Evolutionary conservation across 352 stramenopile species (phyloP).

Genomic region (Globisporangium solare): DNA sequence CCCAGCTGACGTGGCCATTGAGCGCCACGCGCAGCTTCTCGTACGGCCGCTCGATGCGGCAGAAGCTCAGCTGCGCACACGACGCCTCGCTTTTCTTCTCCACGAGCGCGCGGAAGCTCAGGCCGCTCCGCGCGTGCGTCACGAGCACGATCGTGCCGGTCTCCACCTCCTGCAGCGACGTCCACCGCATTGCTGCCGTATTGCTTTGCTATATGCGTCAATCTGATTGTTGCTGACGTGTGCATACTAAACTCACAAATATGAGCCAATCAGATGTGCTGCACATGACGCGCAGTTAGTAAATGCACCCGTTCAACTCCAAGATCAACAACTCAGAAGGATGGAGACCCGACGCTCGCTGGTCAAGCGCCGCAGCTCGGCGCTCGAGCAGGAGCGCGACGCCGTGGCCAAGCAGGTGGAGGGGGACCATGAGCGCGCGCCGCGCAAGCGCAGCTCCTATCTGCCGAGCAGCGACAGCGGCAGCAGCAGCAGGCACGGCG

Average conservation of each 20-base stretch:
- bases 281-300: constrained; percentile 1
- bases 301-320: constrained; percentile 10
- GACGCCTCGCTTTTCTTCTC: constrained; percentile 31
- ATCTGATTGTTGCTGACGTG: constrained; percentile 9
- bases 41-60: constrained; percentile 58
- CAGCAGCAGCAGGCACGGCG: constrained; percentile 8
- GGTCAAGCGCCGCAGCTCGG: constrained; percentile 29
- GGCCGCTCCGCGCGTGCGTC: constrained; percentile 32
- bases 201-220: background rate
- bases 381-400: constrained; percentile 42
- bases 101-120: constrained; percentile 45
- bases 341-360: constrained; percentile 12
- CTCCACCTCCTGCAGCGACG: constrained; percentile 23
- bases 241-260: constrained; percentile 6
- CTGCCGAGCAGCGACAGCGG: constrained; percentile 23
- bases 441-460: constrained; percentile 35
- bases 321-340: background rate
- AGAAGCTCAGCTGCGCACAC: constrained; percentile 38
- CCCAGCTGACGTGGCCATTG: constrained; percentile 59
- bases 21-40: constrained; percentile 78
- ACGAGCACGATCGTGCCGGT: constrained; percentile 59
- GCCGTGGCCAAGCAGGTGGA: constrained; percentile 46
- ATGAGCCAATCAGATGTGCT: background rate
- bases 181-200: background rate
- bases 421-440: constrained; percentile 20